phyloP scores from a whole-genome alignment of 2,329 filamentous ascomycete genomes.

The Lachnellula arida region DNA sequence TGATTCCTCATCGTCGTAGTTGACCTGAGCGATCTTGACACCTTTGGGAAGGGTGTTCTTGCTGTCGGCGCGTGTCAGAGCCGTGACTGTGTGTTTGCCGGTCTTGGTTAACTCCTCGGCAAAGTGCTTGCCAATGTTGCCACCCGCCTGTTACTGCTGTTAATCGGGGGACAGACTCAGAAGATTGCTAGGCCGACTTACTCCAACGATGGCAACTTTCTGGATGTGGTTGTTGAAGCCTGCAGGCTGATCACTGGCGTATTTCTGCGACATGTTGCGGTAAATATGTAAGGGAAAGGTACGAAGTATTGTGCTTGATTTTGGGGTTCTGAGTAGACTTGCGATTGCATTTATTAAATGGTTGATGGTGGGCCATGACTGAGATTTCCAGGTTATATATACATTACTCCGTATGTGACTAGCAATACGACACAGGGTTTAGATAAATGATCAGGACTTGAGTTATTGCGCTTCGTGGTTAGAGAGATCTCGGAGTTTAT shows the following conservation, averaged over 20 bases:
- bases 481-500: too few species aligned
- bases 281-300: neutral
- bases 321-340: neutral
- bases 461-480: too few species aligned
- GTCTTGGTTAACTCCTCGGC: constrained; percentile 23
- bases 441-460: neutral
- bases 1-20: constrained; percentile 40
- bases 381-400: neutral
- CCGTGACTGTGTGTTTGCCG: constrained; percentile 45
- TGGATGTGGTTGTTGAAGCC: constrained; percentile 36
- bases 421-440: neutral
- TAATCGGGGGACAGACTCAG: neutral
- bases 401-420: neutral
- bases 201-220: constrained; percentile 44
- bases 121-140: constrained; percentile 36
- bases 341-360: neutral
- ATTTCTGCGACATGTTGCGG: constrained; percentile 8
- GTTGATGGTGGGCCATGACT: neutral
- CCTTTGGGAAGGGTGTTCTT: constrained; percentile 35
- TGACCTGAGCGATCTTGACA: constrained; percentile 38
- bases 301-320: neutral
- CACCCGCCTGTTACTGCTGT: constrained; percentile 30
- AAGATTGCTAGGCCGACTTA: constrained; percentile 30
- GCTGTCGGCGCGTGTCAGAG: constrained; percentile 43
- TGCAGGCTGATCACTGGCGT: constrained; percentile 16